Conservation (phyloP, 2,329 filamentous ascomycete species). For the Arthrobotrys iridis region DNA sequence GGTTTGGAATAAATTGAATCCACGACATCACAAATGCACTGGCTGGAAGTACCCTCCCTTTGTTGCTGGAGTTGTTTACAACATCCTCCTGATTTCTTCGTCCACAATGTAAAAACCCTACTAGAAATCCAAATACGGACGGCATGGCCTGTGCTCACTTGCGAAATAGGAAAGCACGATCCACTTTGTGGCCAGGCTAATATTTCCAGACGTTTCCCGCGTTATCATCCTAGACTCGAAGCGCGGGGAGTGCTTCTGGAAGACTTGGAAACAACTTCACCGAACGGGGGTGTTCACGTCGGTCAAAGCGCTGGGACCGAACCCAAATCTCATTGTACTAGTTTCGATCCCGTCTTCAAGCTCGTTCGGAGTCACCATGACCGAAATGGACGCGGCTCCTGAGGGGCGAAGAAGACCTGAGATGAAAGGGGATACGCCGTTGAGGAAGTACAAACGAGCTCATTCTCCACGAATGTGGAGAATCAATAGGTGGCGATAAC, state of each 20-base stretch:
- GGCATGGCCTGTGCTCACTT: conserved; percentile 31
- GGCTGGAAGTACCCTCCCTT: background rate
- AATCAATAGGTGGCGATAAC: conserved; percentile 27
- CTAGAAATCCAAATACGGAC: background rate
- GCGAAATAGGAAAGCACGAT: conserved; percentile 22
- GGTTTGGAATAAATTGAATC: conserved; percentile 30
- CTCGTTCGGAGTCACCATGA: conserved; percentile 22
- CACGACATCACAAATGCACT: conserved; percentile 19
- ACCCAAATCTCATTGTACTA: background rate
- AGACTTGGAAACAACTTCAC: conserved; percentile 37
- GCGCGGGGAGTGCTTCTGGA: conserved; percentile 36
- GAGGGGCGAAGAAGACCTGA: conserved; percentile 7
- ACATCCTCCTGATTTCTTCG: background rate
- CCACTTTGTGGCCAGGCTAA: conserved; percentile 44
- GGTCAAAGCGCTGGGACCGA: conserved; percentile 33
- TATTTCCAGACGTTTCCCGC: conserved; percentile 29
- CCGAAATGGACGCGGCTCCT: conserved; percentile 30
- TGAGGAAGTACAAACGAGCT: conserved; percentile 16
- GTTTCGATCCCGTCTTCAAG: background rate
- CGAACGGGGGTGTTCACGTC: background rate
- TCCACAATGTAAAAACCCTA: background rate
- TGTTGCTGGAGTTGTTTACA: background rate
- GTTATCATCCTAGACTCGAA: conserved; percentile 39
- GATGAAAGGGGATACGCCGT: conserved; percentile 2
- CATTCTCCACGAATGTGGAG: conserved; percentile 21